Evolutionary conservation across 106 monocot species (phyloP), one percentile per base, ranked within the genome.

Genomic region (Phalaenopsis aphrodite): DNA sequence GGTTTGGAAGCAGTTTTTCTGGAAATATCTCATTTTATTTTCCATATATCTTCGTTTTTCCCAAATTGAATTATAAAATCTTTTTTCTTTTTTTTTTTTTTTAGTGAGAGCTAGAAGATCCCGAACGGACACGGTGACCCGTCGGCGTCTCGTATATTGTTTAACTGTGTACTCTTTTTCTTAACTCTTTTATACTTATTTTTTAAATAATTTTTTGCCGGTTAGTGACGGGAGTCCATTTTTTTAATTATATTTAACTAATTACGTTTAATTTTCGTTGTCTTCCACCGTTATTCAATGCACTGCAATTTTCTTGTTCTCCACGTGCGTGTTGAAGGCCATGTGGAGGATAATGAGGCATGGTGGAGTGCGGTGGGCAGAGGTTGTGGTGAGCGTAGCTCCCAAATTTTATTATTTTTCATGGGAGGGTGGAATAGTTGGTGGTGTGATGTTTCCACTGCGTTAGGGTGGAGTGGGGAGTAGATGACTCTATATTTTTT

Each of bases 81-180:
- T 61, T 17, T 17, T 1, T 61, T 21, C n/a, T 57, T 23, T 2
- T 7, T 15, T 38, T 39, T 69, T 69, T 21, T 38, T 39, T 69
- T 37, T 69, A 69, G 11, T 39, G 39, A 39, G 38, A 39, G 69
- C 39, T 21, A 37, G 69, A 69, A 39, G 69, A 69, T 69, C 69
- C 69, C 38, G 69, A 69, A 69, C 69, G 69, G 69, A 4, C 39
- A 69, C 69, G 69, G 69, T 69, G 69, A 69, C 39, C 38, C 69
- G 64, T 21, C 64, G 24, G 23, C 24, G 24, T 24, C 52, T 52
- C 12, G 64, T 21, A 24, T 65, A 23, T 21, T 65, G 23, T 65
- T 65, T 52, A 65, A 21, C 14, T 65, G 30, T 0, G 64, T 65
- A 24, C 21, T 65, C 23, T 65, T 65, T 24, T 65, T 23, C 24